Evolutionary conservation across 768 basidiomycete species (phyloP).

Genomic region (Fomitopsis serialis): DNA sequence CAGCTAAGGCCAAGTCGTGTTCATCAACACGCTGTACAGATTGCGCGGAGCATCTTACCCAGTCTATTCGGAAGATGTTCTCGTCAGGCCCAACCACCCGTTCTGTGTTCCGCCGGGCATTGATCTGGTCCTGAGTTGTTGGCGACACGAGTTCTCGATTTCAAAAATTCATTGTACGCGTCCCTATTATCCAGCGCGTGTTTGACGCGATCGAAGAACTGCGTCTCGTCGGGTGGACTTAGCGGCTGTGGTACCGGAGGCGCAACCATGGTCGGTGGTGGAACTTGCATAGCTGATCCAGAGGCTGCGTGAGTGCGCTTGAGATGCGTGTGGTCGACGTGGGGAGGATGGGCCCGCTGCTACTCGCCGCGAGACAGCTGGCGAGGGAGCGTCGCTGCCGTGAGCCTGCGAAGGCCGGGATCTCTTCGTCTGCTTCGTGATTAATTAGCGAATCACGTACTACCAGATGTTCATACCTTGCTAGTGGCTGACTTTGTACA

Average conservation of each 20-base stretch:
- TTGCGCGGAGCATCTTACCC: too few species aligned
- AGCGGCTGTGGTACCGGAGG: conserved; percentile 1
- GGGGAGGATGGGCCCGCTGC: conserved; percentile 24
- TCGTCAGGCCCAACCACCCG: too few species aligned
- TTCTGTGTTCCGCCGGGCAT: too few species aligned
- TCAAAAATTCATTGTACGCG: conserved; percentile 91
- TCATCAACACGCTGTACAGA: too few species aligned
- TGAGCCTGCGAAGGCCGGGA: conserved; percentile 19
- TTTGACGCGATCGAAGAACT: conserved; percentile 78
- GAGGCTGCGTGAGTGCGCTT: too few species aligned
- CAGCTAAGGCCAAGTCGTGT: too few species aligned
- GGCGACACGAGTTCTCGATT: conserved; percentile 92
- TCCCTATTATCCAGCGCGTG: conserved; percentile 66
- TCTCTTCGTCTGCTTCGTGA: conserved; percentile 16
- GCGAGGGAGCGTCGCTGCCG: conserved; percentile 19
- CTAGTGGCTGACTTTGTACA: conserved; percentile 21
- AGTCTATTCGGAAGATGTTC: too few species aligned
- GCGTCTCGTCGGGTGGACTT: conserved; percentile 1
- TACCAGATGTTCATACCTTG: conserved; percentile 15
- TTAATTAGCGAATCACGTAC: neutral
- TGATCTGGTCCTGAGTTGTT: conserved; percentile 93
- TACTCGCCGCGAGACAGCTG: conserved; percentile 22
- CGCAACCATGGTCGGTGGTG: conserved; percentile 5
- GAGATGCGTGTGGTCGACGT: too few species aligned
- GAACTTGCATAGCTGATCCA: conserved; percentile 10